Evolutionary conservation across 2,329 filamentous ascomycete genomes (phyloP), one percentile per base, ranked within the genome.

Genomic region (Allantophomopsis lycopodina): DNA sequence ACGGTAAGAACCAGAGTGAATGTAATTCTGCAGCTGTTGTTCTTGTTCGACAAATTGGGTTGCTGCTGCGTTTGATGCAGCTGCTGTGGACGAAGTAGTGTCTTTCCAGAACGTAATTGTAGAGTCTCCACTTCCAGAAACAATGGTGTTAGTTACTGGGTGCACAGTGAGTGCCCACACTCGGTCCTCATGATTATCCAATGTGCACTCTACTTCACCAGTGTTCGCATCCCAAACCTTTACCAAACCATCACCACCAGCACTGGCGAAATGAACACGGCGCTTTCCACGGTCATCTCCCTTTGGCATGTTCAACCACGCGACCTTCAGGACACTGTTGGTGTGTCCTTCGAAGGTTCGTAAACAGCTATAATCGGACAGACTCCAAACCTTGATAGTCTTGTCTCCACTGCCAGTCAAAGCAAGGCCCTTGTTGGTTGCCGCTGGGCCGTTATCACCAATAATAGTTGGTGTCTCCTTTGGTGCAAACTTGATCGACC

Each of bases 61-160:
- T 30, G 82, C 80, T 4, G 82, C 83, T 32, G 77, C 73, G 1
- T 81, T 80, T 1, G 83, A 76, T 2, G 80, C 79, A 13, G 76
- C 75, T 44, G 85, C 79, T 0, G 89, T 94, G 42, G 83, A 70
- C 4, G 76, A 73, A 0, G 87, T 93, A 2, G 87, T 95, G 55
- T 98, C 91, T 51, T 78, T 79, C 91, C 91, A 98, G 63, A 96
- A 94, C 1, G 86, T 93, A 31, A 98, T 76, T 1, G 86, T 88
- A 28, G 87, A 88, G 60, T 98, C 91, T 39, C 83, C 89, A 42
- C 85, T 88, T 30, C 88, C 91, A 6, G 91, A 96, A 30, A 93
- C 80, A 39, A 98, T 73, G 37, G 78, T 78, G 51, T 88, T 76
- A 8, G 68, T 73, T 34, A 68, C 54, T 35, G 81, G 69, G 56